phyloP scores from a whole-genome alignment of 164 flowering plant species.

The Paratinospora sagittata region DNA sequence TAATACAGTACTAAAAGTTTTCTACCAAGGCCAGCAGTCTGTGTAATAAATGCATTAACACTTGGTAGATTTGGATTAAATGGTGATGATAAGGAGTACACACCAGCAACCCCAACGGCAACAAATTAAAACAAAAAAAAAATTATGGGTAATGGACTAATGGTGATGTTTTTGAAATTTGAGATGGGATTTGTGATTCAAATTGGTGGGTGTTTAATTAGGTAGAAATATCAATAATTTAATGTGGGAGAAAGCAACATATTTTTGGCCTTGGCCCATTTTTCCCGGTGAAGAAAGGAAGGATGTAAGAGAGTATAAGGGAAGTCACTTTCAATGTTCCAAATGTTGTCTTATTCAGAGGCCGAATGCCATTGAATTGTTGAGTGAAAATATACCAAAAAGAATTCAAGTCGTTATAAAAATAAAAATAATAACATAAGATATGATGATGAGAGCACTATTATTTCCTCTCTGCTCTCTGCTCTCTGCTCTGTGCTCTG shows the following conservation, averaged over 20 bases:
- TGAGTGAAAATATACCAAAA: not conserved
- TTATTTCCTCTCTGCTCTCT: not conserved
- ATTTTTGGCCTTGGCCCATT: not conserved
- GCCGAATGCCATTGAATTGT: not conserved
- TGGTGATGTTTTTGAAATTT: too few relatives aligned
- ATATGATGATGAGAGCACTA: not conserved
- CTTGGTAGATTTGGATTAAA: too few relatives aligned
- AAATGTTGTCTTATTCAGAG: conserved; percentile 8
- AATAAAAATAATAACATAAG: not conserved
- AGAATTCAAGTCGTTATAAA: conserved; percentile 2
- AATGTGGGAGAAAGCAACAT: conserved; percentile 3
- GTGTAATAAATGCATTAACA: too few relatives aligned
- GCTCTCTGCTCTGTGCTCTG: not conserved
- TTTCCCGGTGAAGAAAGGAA: not conserved
- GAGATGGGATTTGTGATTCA: not conserved
- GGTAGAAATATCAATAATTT: not conserved
- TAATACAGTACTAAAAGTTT: too few relatives aligned
- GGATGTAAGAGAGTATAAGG: not conserved
- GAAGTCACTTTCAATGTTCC: conserved; percentile 12
- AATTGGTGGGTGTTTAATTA: conserved; percentile 1
- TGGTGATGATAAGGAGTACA: too few relatives aligned
- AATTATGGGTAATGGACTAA: too few relatives aligned
- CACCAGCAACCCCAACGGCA: too few relatives aligned
- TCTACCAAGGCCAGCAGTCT: too few relatives aligned
- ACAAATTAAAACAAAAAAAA: too few relatives aligned